Percentiles rank a stretch among this genome's conserved stretches.
phyloP scores from a whole-genome alignment of 352 stramenopile genomes.

The Phytophthora multivora region DNA sequence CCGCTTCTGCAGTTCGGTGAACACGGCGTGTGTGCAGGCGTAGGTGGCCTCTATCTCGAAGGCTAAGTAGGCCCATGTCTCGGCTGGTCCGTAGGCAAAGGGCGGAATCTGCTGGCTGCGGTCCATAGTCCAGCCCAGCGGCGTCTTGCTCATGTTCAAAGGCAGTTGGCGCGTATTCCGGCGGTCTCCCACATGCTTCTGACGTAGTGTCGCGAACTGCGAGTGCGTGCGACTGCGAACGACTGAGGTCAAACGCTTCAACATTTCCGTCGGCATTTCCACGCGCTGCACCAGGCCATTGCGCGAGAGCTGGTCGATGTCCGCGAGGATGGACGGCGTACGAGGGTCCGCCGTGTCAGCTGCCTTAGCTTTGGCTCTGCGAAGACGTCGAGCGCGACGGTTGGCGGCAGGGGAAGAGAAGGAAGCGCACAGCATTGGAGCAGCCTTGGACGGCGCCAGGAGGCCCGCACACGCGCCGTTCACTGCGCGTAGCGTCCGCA shows the following conservation, averaged over 20 bases:
- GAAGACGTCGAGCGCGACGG: constrained; percentile 51
- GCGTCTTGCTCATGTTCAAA: constrained; percentile 79
- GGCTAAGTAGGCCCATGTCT: constrained; percentile 78
- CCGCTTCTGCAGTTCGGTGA: constrained; percentile 63
- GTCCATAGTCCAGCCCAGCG: constrained; percentile 81
- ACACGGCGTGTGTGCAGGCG: constrained; percentile 69
- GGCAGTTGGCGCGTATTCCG: constrained; percentile 58
- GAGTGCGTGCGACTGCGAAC: constrained; percentile 77
- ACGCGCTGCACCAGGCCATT: constrained; percentile 72
- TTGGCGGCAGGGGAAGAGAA: constrained; percentile 41
- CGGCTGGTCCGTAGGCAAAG: constrained; percentile 67
- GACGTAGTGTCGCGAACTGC: constrained; percentile 72
- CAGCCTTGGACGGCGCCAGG: background rate
- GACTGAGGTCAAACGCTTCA: constrained; percentile 61
- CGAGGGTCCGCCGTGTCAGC: constrained; percentile 1
- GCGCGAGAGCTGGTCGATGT: constrained; percentile 64
- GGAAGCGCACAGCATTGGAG: constrained; percentile 9
- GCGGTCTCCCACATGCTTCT: constrained; percentile 56
- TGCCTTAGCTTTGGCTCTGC: constrained; percentile 35
- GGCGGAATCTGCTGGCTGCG: constrained; percentile 64
- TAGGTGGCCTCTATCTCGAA: constrained; percentile 80
- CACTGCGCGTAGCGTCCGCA: constrained; percentile 7
- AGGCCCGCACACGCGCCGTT: constrained; percentile 1
- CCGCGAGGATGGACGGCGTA: constrained; percentile 43
- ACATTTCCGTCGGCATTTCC: constrained; percentile 73